These are phyloP conservation scores for Amborella trichopoda DNA, from an alignment of 164 flowering plant genomes.

Conservation along the genomic window DNA sequence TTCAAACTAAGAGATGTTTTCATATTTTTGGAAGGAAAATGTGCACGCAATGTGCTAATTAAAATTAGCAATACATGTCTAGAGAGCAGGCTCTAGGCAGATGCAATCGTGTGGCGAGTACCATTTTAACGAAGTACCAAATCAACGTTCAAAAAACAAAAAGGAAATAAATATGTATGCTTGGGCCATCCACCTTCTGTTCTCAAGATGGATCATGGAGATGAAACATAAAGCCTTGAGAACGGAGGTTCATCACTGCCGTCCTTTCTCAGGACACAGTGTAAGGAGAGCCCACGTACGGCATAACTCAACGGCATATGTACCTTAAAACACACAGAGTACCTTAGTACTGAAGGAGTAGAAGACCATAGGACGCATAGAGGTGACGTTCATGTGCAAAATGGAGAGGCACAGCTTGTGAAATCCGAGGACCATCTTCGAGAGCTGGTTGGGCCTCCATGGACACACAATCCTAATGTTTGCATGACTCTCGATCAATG, in stretches of 20 bases:
- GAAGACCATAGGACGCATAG: slow-evolving; percentile 49
- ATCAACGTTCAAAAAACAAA: no score
- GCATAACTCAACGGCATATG: not conserved
- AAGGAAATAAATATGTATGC: no score
- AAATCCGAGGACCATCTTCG: slow-evolving; percentile 45
- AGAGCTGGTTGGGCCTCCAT: slow-evolving; percentile 39
- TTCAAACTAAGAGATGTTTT: no score
- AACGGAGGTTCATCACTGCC: not conserved
- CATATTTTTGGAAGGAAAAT: no score
- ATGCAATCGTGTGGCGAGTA: no score
- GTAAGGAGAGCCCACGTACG: no score
- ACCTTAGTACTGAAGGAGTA: slow-evolving; percentile 92
- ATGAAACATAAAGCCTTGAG: not conserved
- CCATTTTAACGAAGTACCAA: no score
- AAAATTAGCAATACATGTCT: no score
- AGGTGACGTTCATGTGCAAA: slow-evolving; percentile 80
- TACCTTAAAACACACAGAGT: slow-evolving; percentile 2
- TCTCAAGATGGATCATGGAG: not conserved
- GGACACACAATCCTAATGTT: slow-evolving; percentile 44
- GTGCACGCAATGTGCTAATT: no score
- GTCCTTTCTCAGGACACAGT: not conserved
- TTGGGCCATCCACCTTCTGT: no score
- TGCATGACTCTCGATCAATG: slow-evolving; percentile 78
- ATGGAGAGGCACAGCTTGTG: slow-evolving; percentile 49
- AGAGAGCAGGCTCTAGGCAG: no score